Conservation (phyloP, 78 protist species). For the Dictyostelium citrinum region DNA sequence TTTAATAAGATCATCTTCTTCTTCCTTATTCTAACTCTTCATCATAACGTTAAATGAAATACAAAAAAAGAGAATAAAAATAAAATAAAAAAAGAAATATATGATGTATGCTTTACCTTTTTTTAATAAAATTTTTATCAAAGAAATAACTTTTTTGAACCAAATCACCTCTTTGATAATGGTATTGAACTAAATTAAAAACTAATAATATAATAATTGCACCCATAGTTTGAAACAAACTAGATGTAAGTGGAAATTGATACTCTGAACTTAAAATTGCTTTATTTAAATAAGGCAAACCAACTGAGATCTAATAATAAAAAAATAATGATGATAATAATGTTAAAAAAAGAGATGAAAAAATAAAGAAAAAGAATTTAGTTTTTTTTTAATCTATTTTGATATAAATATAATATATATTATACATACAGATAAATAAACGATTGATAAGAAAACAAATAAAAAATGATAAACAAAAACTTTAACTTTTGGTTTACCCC, state of each 20-base stretch:
- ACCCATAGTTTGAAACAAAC: slow-evolving; percentile 57
- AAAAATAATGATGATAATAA: too few species aligned
- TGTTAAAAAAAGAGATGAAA: too few species aligned
- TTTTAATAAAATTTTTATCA: slow-evolving; percentile 42
- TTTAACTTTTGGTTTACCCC: neutral
- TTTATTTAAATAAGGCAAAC: slow-evolving; percentile 43
- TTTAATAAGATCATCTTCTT: neutral
- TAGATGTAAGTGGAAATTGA: slow-evolving; percentile 31
- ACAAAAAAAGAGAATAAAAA: neutral
- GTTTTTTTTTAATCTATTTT: neutral
- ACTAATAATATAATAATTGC: neutral
- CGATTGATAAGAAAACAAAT: neutral
- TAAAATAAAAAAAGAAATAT: neutral
- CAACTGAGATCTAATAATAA: neutral
- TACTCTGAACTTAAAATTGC: slow-evolving; percentile 7
- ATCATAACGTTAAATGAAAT: neutral
- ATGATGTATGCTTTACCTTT: neutral
- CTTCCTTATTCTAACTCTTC: neutral
- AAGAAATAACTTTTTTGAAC: slow-evolving; percentile 38
- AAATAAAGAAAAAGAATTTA: too few species aligned
- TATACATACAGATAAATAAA: slow-evolving; percentile 1
- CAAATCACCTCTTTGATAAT: slow-evolving; percentile 7
- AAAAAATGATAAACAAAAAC: neutral
- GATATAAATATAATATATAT: too few species aligned
- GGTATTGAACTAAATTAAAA: slow-evolving; percentile 31